Conservation (phyloP, 768 basidiomycete species). For the Tylopilus subfusipes region DNA sequence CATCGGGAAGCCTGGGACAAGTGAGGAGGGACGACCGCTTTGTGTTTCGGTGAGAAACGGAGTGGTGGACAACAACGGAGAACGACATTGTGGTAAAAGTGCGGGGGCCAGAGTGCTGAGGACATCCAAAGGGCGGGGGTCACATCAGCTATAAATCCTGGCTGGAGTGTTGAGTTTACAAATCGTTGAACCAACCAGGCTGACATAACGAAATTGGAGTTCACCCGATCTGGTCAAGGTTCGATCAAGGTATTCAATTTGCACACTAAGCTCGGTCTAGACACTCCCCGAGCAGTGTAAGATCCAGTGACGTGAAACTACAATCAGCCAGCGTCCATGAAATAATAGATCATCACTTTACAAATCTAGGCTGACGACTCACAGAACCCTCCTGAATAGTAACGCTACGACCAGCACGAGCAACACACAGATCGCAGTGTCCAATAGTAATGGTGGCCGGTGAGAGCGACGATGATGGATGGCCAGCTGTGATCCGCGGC, state of each 20-base stretch:
- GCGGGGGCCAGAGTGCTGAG: conserved; percentile 8
- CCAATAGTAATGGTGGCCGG: conserved; percentile 61
- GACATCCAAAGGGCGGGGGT: not conserved
- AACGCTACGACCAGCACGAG: conserved; percentile 66
- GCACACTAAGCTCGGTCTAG: conserved; percentile 21
- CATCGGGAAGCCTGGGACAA: conserved; percentile 25
- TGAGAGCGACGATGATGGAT: conserved; percentile 19
- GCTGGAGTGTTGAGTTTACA: conserved; percentile 19
- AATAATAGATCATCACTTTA: conserved; percentile 21
- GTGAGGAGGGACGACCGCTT: conserved; percentile 21
- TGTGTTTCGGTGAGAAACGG: conserved; percentile 4
- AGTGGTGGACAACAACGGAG: conserved; percentile 14
- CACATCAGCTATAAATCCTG: conserved; percentile 19
- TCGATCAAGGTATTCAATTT: conserved; percentile 24
- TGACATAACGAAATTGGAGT: conserved; percentile 24
- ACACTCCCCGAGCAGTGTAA: conserved; percentile 16
- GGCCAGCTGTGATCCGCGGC: conserved; percentile 17
- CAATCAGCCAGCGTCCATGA: conserved; percentile 8
- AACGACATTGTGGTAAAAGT: conserved; percentile 12
- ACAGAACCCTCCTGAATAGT: conserved; percentile 57
- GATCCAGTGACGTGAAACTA: conserved; percentile 12
- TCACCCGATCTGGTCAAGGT: conserved; percentile 9
- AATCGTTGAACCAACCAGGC: conserved; percentile 21
- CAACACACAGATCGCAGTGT: conserved; percentile 70
- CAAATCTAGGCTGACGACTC: conserved; percentile 20